These are phyloP conservation scores for Chrysoporthe puriensis DNA, from an alignment of 2,329 filamentous ascomycete genomes.

Conservation along the genomic window DNA sequence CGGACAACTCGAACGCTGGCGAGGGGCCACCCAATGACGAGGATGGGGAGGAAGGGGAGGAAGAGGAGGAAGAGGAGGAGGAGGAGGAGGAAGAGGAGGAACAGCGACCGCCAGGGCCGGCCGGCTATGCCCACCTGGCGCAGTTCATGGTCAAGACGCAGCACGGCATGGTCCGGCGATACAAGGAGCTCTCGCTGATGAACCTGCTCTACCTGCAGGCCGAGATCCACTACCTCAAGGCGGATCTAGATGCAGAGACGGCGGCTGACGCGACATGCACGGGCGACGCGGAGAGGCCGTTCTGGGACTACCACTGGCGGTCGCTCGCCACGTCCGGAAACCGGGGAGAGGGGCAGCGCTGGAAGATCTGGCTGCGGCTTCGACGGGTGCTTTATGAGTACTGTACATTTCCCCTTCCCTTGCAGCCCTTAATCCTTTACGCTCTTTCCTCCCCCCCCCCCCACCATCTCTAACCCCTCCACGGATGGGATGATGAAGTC, in stretches of 20 bases:
- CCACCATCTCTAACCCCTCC: too few species aligned
- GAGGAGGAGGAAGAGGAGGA: not conserved
- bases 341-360: slow-evolving; percentile 13
- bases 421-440: too few species aligned
- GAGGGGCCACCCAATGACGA: not conserved
- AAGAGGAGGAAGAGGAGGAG: not conserved
- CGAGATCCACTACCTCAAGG: slow-evolving; percentile 18
- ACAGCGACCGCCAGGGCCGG: not conserved
- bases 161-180: slow-evolving; percentile 22
- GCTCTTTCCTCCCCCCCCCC: not conserved
- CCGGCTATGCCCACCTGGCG: slow-evolving; percentile 24
- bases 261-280: slow-evolving; percentile 1
- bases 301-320: slow-evolving; percentile 25
- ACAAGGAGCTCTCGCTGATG: slow-evolving; percentile 22
- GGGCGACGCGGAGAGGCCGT: slow-evolving; percentile 6
- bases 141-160: slow-evolving; percentile 24
- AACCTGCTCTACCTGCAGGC: slow-evolving; percentile 25
- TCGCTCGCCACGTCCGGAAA: slow-evolving; percentile 14
- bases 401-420: not conserved
- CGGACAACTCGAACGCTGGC: not conserved
- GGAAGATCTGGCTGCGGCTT: slow-evolving; percentile 20
- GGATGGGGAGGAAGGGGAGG: not conserved
- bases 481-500: too few species aligned
- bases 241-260: slow-evolving; percentile 14
- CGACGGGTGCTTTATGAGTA: slow-evolving; percentile 18